These are phyloP conservation scores for Inga oerstediana DNA, from an alignment of 306 rosid genomes.

Conservation along the genomic window DNA sequence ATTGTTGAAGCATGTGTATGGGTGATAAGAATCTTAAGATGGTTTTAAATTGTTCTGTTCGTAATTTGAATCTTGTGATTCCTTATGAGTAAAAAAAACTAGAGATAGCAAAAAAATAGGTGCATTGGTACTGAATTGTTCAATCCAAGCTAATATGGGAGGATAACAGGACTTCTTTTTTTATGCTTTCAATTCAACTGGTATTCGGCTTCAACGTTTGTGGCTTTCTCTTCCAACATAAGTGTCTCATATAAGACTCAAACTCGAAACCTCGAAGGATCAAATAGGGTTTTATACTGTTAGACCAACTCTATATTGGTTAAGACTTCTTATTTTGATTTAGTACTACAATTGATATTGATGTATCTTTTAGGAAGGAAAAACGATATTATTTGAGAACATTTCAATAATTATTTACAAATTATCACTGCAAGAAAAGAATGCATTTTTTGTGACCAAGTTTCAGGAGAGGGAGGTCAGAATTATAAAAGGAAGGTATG, in stretches of 20 bases:
- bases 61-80: not conserved
- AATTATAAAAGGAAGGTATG: not conserved
- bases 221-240: too few species aligned
- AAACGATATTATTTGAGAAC: not conserved
- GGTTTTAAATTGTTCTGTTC: not conserved
- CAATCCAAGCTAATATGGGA: not conserved
- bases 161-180: not conserved
- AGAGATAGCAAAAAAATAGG: not conserved
- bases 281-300: too few species aligned
- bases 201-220: too few species aligned
- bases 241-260: too few species aligned
- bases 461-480: not conserved
- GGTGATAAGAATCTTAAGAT: not conserved
- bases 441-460: not conserved
- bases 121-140: not conserved
- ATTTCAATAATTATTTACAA: not conserved
- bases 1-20: conserved; percentile 14
- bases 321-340: too few species aligned
- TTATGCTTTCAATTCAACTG: too few species aligned
- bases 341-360: not conserved
- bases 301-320: too few species aligned
- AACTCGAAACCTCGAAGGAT: too few species aligned
- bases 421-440: not conserved
- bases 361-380: too few species aligned
- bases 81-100: not conserved